Evolutionary conservation across 345 rosid genomes (phyloP), one percentile per base, ranked within the genome.

Genomic region (Rhizophora mangle): DNA sequence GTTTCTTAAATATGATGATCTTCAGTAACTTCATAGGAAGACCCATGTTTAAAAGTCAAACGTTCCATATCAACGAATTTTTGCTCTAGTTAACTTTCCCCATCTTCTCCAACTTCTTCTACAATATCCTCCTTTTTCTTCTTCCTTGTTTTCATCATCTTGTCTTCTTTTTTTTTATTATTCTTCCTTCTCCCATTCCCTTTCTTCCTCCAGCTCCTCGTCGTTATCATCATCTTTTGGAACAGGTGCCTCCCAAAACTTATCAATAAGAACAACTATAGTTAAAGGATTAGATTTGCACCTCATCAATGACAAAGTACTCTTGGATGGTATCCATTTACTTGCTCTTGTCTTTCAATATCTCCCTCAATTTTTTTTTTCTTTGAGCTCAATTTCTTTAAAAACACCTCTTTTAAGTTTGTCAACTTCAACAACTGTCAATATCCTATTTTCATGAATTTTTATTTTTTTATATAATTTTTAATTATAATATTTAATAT

Each of bases 221-320:
- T 69, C n/a, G n/a, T n/a, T n/a, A n/a, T n/a, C n/a, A n/a, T n/a
- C n/a, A n/a, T n/a, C n/a, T n/a, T n/a, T n/a, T n/a, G n/a, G n/a
- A n/a, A n/a, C n/a, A n/a, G n/a, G n/a, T n/a, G n/a, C n/a, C 49
- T 88, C 95, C 76, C 91, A 85, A 29, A 86, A 88, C 74, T 83
- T 83, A 76, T 83, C 91, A 59, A 95, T 89, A 2, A 94, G 83
- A 53, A 96, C 95, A 96, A 68, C n/a, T n/a, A n/a, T n/a, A n/a
- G n/a, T n/a, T n/a, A n/a, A n/a, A n/a, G 98, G 97, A 70, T 94
- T 97, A 80, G 98, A 94, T 89, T 96, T 87, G 69, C 96, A 94
- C 67, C 97, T 81, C 98, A 94, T 94, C 73, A 91, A 47, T 71
- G 91, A 77, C 64, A 94, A 81, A 52, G 98, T 97, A 60, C 91